Conservation (phyloP, 768 basidiomycete species). For the Tulasnella sp. region DNA sequence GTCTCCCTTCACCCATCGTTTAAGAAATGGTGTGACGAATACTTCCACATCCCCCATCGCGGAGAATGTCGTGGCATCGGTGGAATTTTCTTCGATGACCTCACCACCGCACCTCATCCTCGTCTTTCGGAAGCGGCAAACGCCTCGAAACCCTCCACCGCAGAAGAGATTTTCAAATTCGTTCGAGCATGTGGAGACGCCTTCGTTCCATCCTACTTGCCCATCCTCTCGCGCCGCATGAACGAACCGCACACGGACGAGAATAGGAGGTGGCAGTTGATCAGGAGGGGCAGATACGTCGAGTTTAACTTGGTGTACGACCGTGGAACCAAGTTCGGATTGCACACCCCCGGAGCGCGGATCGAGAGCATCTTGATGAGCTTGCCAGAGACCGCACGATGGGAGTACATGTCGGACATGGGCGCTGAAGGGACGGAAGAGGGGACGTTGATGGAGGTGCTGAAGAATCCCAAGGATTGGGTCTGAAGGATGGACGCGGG, state of each 20-base stretch:
- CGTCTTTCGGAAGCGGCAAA: constrained; percentile 50
- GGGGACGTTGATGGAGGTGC: constrained; percentile 60
- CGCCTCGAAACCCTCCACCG: constrained; percentile 52
- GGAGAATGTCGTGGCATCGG: constrained; percentile 86
- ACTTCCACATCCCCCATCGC: constrained; percentile 92
- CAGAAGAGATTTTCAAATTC: constrained; percentile 76
- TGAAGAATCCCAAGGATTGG: constrained; percentile 71
- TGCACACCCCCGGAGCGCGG: constrained; percentile 80
- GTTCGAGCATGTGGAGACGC: constrained; percentile 72
- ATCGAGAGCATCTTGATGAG: constrained; percentile 92
- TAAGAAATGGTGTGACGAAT: constrained; percentile 98
- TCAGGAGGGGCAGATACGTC: constrained; percentile 90
- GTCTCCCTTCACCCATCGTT: constrained; percentile 69
- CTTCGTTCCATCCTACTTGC: constrained; percentile 89
- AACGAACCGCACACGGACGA: constrained; percentile 53
- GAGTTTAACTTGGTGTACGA: constrained; percentile 92
- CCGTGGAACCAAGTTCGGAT: constrained; percentile 84
- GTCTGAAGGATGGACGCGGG: constrained; percentile 43
- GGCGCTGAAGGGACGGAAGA: constrained; percentile 69
- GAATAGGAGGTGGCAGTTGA: constrained; percentile 88
- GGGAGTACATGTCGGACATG: constrained; percentile 86
- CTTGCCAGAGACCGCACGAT: constrained; percentile 81
- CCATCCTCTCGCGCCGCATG: constrained; percentile 70
- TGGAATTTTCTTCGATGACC: constrained; percentile 96
- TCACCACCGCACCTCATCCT: constrained; percentile 66